Evolutionary conservation across 1,139 yeast species (phyloP).

Genomic region (Waltiozyma sp.): DNA sequence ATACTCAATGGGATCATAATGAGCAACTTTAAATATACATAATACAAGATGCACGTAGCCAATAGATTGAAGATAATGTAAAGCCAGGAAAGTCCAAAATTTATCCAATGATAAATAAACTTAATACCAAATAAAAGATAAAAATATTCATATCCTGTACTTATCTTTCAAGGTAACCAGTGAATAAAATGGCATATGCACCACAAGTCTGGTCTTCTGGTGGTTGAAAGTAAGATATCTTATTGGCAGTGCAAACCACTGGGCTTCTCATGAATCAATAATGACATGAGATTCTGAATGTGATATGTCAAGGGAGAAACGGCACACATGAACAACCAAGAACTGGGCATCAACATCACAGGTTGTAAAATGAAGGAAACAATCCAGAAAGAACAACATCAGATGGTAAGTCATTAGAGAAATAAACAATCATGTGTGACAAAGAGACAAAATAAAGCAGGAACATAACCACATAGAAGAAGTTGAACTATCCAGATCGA

Average conservation of each 20-base stretch:
- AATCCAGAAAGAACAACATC: constrained; percentile 47
- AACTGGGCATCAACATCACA: constrained; percentile 43
- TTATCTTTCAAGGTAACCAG: constrained; percentile 50
- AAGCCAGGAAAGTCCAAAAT: constrained; percentile 49
- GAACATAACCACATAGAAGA: constrained; percentile 42
- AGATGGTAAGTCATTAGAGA: constrained; percentile 52
- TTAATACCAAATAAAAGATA: constrained; percentile 28
- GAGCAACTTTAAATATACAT: constrained; percentile 21
- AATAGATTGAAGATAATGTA: constrained; percentile 43
- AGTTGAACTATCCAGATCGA: constrained; percentile 44
- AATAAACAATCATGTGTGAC: constrained; percentile 42
- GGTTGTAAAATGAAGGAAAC: constrained; percentile 47
- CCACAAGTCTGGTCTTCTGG: constrained; percentile 53
- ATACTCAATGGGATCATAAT: not conserved
- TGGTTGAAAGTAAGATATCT: constrained; percentile 42
- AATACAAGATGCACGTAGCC: constrained; percentile 33
- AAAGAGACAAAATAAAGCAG: constrained; percentile 45
- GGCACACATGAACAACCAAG: constrained; percentile 68
- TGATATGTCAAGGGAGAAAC: constrained; percentile 61
- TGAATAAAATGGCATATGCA: constrained; percentile 30
- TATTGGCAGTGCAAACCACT: constrained; percentile 42
- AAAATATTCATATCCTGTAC: constrained; percentile 45
- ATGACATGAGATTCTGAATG: constrained; percentile 44
- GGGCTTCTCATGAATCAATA: constrained; percentile 42
- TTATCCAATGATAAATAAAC: constrained; percentile 49